Evolutionary conservation across 768 basidiomycete species (phyloP).

Genomic region (Hemileccinum impolitum): DNA sequence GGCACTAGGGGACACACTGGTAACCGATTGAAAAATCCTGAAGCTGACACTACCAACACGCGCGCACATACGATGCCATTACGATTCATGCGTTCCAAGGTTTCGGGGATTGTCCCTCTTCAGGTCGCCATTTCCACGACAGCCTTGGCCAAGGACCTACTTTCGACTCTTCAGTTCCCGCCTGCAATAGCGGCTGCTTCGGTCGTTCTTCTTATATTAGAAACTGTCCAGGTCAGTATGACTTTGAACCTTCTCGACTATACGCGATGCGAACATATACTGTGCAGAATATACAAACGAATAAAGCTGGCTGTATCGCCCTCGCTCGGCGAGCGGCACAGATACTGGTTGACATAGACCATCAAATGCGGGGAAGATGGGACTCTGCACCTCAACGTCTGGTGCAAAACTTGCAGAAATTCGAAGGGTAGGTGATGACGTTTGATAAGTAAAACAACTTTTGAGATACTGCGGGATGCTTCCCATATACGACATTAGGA

Average conservation of each 20-base stretch:
- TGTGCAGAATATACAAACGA: slow-evolving; percentile 30
- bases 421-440: slow-evolving; percentile 35
- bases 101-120: slow-evolving; percentile 27
- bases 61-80: slow-evolving; percentile 24
- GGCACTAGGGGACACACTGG: too few species aligned
- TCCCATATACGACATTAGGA: slow-evolving; percentile 24
- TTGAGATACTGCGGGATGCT: background rate
- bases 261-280: background rate
- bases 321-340: slow-evolving; percentile 40
- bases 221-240: slow-evolving; percentile 42
- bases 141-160: slow-evolving; percentile 29
- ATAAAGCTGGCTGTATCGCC: slow-evolving; percentile 38
- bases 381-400: slow-evolving; percentile 40
- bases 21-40: background rate
- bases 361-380: slow-evolving; percentile 45
- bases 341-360: slow-evolving; percentile 41
- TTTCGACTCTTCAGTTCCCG: slow-evolving; percentile 38
- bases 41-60: background rate
- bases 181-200: slow-evolving; percentile 41
- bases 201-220: slow-evolving; percentile 40
- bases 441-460: background rate
- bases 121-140: slow-evolving; percentile 30
- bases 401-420: slow-evolving; percentile 38
- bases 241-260: background rate
- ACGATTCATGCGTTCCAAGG: slow-evolving; percentile 26